Base-by-base conservation (phyloP, 306 rosid genomes). In the Hippophae gyantsensis region DNA sequence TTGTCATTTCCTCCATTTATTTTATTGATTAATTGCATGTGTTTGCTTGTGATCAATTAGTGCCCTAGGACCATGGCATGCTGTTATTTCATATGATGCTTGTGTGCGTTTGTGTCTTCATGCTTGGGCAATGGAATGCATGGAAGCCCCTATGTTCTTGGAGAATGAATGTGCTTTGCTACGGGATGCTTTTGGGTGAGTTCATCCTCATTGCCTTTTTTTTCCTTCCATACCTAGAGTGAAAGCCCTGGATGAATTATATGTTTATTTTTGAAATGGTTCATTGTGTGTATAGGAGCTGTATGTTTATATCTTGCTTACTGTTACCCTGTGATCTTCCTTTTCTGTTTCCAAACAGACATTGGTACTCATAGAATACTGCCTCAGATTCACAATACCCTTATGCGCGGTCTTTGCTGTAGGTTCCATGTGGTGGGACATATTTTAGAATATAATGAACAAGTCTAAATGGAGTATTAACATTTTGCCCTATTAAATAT, bases 101-200 rank as follows among this genome's bases (percentile, higher is more conserved):
- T 72, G 81, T 60, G 64, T 65, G 41, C 76, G 74, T 44, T 55
- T 76, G 55, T 76, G 78, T 54, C 74, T 72, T 49, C 74, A 63
- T 40, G 62, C 57, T n/a, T 76, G 81, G 81, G 65, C 57, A 44
- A 54, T 38, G 10, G 14, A 3, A 13, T 57, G 47, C 27, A 53
- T 54, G 42, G 81, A 76, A 60, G 74, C 66, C 40, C 69, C 62
- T 9, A 48, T 58, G 46, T 72, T 76, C 62, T 58, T 72, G 60
- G 66, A 68, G 58, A 62, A 76, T 52, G 78, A 76, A 32, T 72
- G 71, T 43, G 71, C 72, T 46, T 25, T 55, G 53, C 53, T 76
- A 71, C 71, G 69, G 45, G 59, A 72, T 13, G 72, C 74, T 60
- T 72, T 76, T 55, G 68, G 81, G 81, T 76, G 57, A 63, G 81